A percentile compares a stretch with the other conserved stretches of the same genome.
Conservation (phyloP, 352 stramenopile genomes). For the Pythium vanterpoolii region DNA sequence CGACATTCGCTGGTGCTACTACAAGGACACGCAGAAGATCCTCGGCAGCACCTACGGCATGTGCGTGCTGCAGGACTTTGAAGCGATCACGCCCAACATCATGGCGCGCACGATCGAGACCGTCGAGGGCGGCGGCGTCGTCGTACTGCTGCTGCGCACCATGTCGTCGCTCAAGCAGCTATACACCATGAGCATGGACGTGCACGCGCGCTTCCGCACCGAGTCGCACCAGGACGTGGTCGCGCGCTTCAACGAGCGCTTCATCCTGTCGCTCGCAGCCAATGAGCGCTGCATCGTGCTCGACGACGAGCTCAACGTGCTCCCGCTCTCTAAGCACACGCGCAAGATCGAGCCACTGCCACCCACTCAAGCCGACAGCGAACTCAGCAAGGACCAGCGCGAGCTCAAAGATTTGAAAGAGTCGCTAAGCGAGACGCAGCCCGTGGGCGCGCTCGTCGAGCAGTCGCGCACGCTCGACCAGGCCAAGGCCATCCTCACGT, state of each 20-base stretch:
- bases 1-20: slow-evolving; percentile 99
- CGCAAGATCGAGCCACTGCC: slow-evolving; percentile 86
- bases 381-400: slow-evolving; percentile 70
- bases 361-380: slow-evolving; percentile 47
- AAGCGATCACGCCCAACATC: slow-evolving; percentile 98
- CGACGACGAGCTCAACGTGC: slow-evolving; percentile 99
- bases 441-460: slow-evolving; percentile 94
- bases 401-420: slow-evolving; percentile 95
- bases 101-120: slow-evolving; percentile 99
- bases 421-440: slow-evolving; percentile 93
- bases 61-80: slow-evolving; percentile 99
- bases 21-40: slow-evolving; percentile 99
- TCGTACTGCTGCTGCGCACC: slow-evolving; percentile 97
- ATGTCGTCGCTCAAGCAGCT: slow-evolving; percentile 98
- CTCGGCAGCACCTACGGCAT: slow-evolving; percentile 98
- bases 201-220: slow-evolving; percentile 89
- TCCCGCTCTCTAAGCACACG: slow-evolving; percentile 94
- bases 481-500: slow-evolving; percentile 95
- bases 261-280: slow-evolving; percentile 96
- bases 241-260: slow-evolving; percentile 99
- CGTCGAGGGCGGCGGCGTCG: slow-evolving; percentile 96
- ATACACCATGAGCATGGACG: slow-evolving; percentile 99
- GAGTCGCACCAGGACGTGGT: slow-evolving; percentile 94
- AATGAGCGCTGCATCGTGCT: slow-evolving; percentile 96
- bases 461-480: slow-evolving; percentile 95